Evolutionary conservation across 495 filamentous ascomycete species (phyloP).

Genomic region (Neurospora sp.): DNA sequence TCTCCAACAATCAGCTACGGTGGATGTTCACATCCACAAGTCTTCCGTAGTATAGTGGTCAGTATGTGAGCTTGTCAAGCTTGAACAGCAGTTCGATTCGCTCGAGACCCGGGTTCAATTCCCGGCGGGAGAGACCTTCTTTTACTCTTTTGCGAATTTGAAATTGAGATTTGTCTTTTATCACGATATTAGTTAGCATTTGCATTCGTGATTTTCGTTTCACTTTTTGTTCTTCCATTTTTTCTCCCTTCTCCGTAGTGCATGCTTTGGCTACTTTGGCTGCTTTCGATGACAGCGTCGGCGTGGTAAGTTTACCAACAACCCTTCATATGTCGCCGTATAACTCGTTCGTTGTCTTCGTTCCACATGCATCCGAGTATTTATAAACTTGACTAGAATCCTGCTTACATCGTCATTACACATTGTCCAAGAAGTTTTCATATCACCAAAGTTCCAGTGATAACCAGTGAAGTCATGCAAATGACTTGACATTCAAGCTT

Average conservation of each 20-base stretch:
- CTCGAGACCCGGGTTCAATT: not conserved
- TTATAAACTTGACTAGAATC: not conserved
- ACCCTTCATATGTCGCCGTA: not conserved
- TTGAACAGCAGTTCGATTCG: too few species aligned
- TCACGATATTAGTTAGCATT: not conserved
- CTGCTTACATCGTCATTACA: not conserved
- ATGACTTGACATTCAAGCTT: not conserved
- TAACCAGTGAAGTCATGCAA: not conserved
- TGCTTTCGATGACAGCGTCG: not conserved
- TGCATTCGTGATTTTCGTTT: not conserved
- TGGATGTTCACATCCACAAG: not conserved
- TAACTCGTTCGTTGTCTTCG: not conserved
- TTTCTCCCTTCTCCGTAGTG: not conserved
- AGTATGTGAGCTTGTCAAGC: not conserved
- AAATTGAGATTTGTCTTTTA: not conserved
- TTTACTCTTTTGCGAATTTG: not conserved
- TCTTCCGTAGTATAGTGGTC: not conserved
- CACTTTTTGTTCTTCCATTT: not conserved
- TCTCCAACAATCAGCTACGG: not conserved
- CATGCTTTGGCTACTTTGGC: not conserved
- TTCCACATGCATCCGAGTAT: not conserved
- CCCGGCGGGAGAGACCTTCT: not conserved
- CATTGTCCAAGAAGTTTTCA: not conserved
- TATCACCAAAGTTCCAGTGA: not conserved
- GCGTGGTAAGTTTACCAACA: not conserved